Evolutionary conservation across 208 protist genomes (phyloP).

Genomic region (Trypanosoma congolense): DNA sequence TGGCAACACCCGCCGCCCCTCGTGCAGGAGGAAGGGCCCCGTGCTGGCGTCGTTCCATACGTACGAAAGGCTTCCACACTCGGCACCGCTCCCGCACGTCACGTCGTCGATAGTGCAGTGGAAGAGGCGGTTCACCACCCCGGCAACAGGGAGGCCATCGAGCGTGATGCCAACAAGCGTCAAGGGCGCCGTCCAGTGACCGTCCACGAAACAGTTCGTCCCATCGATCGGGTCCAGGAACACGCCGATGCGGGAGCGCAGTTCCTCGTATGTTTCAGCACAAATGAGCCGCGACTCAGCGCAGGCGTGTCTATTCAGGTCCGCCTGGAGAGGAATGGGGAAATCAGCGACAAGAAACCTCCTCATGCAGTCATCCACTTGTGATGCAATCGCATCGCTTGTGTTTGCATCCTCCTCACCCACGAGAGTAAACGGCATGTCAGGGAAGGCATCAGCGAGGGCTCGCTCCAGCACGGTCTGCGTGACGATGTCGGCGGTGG

Average conservation of each 20-base stretch:
- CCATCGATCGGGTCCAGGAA: slow-evolving; percentile 86
- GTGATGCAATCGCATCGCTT: slow-evolving; percentile 7
- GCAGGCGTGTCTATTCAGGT: slow-evolving; percentile 14
- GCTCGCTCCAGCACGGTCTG: slow-evolving; percentile 38
- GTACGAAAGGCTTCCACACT: slow-evolving; percentile 27
- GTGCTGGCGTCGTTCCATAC: slow-evolving; percentile 25
- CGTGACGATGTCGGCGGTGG: slow-evolving; percentile 53
- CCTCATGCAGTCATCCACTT: slow-evolving; percentile 23
- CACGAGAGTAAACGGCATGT: slow-evolving; percentile 46
- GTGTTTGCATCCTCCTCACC: slow-evolving; percentile 41
- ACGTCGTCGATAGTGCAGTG: slow-evolving; percentile 19
- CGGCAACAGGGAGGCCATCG: slow-evolving; percentile 52
- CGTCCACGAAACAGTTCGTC: slow-evolving; percentile 72
- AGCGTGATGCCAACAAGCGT: slow-evolving; percentile 75
- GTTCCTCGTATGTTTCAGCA: slow-evolving; percentile 28
- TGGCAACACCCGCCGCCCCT: slow-evolving; percentile 23
- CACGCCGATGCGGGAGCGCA: slow-evolving; percentile 47
- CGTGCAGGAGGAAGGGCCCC: slow-evolving; percentile 44
- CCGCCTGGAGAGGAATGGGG: slow-evolving; percentile 21
- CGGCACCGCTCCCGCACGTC: neutral
- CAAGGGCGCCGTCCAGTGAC: slow-evolving; percentile 57
- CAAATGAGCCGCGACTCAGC: slow-evolving; percentile 5
- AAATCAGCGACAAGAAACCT: slow-evolving; percentile 15
- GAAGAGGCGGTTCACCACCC: slow-evolving; percentile 66
- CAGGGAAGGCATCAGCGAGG: slow-evolving; percentile 29